Evolutionary conservation across 768 basidiomycete species (phyloP), one percentile per base, ranked within the genome.

Genomic region (Termitomyces sp.): DNA sequence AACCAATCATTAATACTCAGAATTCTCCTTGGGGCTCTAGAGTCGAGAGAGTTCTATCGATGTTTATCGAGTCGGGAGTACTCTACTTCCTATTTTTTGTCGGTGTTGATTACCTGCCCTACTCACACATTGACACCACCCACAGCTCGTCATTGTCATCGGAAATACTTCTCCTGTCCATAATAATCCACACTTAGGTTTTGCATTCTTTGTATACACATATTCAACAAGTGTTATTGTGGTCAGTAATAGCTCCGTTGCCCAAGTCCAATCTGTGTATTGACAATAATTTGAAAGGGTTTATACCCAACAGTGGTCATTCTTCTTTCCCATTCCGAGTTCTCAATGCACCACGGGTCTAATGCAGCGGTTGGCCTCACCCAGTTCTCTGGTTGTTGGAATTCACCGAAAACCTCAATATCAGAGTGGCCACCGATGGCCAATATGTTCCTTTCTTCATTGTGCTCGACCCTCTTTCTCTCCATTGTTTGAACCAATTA

Each of bases 21-120:
- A 50, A 19, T 41, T 26, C 41, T 11, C 5, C 15, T 14, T 31
- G 11, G 1, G 10, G 21, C 7, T 41, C 19, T 21, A 12, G 47
- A 38, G 48, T 46, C 1, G 53, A 59, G 31, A 54, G 41, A 23
- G 43, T 54, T 37, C 5, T 59, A 35, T 19, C 55, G 17, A 14
- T 59, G 44, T 38, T 59, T 14, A 19, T 54, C n/a, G 57, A 58
- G 21, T 54, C 57, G 1, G 57, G 53, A 9, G n/a, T 55, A 19
- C 41, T 59, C 10, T 59, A 59, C 26, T 59, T 59, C 37, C 12
- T 59, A 2, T 59, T 59, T 30, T 59, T 59, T 42, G 58, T 59
- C 26, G 15, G 54, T 50, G 17, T 28, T 12, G 26, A 26, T 23
- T 14, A 14, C 9, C 7, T 14, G 14, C 2, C 15, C 23, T 28